phyloP scores from a whole-genome alignment of 73 alveolate species.

The Uronychia setigera region DNA sequence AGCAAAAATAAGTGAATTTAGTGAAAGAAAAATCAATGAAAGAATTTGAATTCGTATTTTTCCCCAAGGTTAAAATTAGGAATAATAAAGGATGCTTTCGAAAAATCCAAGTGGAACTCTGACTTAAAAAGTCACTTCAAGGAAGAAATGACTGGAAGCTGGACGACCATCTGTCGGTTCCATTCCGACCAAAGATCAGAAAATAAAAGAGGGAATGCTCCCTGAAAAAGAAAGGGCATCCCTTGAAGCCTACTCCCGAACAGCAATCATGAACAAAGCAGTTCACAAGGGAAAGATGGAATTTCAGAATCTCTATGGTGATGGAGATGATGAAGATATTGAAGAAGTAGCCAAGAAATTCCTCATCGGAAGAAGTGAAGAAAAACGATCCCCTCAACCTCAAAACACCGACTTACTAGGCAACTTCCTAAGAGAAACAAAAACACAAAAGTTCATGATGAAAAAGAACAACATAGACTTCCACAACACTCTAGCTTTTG shows the following conservation, averaged over 20 bases:
- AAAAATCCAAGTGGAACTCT: too few relatives aligned
- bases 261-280: neutral
- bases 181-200: too few relatives aligned
- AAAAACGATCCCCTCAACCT: neutral
- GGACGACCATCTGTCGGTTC: too few relatives aligned
- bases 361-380: too few relatives aligned
- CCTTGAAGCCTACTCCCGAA: neutral
- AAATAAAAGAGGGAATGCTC: too few relatives aligned
- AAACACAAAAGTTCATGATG: neutral
- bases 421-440: conserved; percentile 3
- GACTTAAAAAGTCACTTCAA: neutral
- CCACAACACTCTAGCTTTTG: conserved; percentile 13
- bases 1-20: too few relatives aligned
- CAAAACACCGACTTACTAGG: neutral
- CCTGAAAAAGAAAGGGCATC: neutral
- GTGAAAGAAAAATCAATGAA: too few relatives aligned
- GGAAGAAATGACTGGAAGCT: too few relatives aligned
- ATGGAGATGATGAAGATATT: neutral
- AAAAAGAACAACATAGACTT: conserved; percentile 12
- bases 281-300: neutral
- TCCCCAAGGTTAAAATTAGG: too few relatives aligned
- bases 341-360: neutral
- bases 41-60: too few relatives aligned
- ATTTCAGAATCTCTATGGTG: neutral
- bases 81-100: too few relatives aligned